Conservation (phyloP, 768 basidiomycete genomes). For the Panaeolus papilionaceus region DNA sequence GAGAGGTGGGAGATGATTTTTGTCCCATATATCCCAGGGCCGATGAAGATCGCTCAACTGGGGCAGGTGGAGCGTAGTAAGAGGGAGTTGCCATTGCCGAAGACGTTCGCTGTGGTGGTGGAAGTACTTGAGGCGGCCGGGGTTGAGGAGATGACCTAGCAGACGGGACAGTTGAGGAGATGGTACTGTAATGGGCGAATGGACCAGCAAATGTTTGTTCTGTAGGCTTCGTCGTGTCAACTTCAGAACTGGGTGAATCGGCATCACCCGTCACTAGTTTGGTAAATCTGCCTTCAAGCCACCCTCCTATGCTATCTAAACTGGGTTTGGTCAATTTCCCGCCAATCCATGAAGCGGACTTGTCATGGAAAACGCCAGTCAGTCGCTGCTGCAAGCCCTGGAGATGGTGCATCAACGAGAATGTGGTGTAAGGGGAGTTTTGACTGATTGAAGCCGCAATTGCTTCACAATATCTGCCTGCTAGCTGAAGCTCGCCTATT, state of each 20-base stretch:
- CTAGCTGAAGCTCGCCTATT: constrained; percentile 76
- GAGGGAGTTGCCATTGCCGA: constrained; percentile 71
- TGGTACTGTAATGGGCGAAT: constrained; percentile 92
- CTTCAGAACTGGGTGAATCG: constrained; percentile 51
- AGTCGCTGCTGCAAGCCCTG: constrained; percentile 83
- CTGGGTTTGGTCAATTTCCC: constrained; percentile 91
- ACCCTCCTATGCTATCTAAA: constrained; percentile 88
- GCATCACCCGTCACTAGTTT: constrained; percentile 95
- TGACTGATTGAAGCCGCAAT: constrained; percentile 72
- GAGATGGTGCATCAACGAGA: constrained; percentile 72
- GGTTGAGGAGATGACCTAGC: constrained; percentile 80
- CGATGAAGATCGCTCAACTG: constrained; percentile 73
- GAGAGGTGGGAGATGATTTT: constrained; percentile 51
- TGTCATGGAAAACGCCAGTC: constrained; percentile 76
- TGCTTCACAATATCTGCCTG: constrained; percentile 91
- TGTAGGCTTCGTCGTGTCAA: constrained; percentile 42
- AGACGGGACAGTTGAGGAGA: constrained; percentile 81
- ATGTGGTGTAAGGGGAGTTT: constrained; percentile 70
- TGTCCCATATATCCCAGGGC: constrained; percentile 77
- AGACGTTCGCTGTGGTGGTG: constrained; percentile 64
- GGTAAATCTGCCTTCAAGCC: constrained; percentile 91
- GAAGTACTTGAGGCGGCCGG: constrained; percentile 46
- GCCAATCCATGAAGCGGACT: constrained; percentile 84
- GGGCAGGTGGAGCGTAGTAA: constrained; percentile 52
- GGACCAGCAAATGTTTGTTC: constrained; percentile 69